These are phyloP conservation scores for Hippophae gyantsensis DNA, from an alignment of 306 rosid species.

Conservation along the genomic window DNA sequence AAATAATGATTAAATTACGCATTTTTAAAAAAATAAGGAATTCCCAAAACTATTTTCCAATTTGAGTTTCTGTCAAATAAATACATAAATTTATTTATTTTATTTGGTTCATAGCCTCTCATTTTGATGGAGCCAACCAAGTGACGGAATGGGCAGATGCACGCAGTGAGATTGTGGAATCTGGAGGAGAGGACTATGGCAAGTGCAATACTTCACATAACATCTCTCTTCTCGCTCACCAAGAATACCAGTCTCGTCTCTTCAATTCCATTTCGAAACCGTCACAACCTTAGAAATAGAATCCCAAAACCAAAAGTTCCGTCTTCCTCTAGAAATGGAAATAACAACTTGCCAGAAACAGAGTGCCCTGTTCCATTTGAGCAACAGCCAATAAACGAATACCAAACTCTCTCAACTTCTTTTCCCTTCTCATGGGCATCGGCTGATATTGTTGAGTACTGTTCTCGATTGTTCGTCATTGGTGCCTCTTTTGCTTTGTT, in stretches of 20 bases:
- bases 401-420: constrained; percentile 56
- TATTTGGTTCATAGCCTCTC: too few relatives aligned
- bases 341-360: constrained; percentile 43
- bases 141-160: too few relatives aligned
- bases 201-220: background rate
- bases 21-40: too few relatives aligned
- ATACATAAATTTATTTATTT: too few relatives aligned
- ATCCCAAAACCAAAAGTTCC: background rate
- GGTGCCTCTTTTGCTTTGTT: constrained; percentile 66
- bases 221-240: constrained; percentile 14
- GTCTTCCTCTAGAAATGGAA: constrained; percentile 31
- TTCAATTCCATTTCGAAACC: background rate
- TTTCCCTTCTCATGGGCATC: constrained; percentile 92
- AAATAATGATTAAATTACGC: too few relatives aligned
- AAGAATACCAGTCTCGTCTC: background rate
- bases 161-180: too few relatives aligned
- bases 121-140: too few relatives aligned
- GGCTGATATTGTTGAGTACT: constrained; percentile 49
- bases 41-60: too few relatives aligned
- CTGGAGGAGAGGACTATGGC: too few relatives aligned
- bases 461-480: constrained; percentile 50
- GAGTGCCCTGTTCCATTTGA: constrained; percentile 81
- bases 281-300: constrained; percentile 5
- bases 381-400: constrained; percentile 82
- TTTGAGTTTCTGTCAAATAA: too few relatives aligned